These are phyloP conservation scores for Thelephora ganbajun DNA, from an alignment of 768 basidiomycete species.

Conservation along the genomic window DNA sequence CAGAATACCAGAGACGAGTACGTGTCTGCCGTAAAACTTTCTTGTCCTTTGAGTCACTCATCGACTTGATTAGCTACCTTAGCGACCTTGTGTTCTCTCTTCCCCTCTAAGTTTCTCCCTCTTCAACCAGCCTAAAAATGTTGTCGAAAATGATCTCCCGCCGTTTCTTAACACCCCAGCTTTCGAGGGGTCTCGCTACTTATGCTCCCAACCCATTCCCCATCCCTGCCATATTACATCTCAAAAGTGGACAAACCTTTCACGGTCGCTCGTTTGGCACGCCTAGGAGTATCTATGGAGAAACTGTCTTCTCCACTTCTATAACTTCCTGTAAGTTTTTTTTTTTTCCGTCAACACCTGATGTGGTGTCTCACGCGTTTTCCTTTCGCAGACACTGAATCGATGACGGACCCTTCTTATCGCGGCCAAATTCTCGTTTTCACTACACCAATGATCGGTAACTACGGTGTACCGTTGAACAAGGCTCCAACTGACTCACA, in stretches of 20 bases:
- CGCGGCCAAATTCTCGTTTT: slow-evolving; percentile 97
- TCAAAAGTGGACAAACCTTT: slow-evolving; percentile 92
- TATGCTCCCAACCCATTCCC: slow-evolving; percentile 26
- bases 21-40: slow-evolving; percentile 13
- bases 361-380: background rate
- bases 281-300: slow-evolving; percentile 77
- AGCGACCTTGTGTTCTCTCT: slow-evolving; percentile 86
- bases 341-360: background rate
- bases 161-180: slow-evolving; percentile 32
- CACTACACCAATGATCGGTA: slow-evolving; percentile 95
- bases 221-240: slow-evolving; percentile 74
- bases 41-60: slow-evolving; percentile 13
- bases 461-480: slow-evolving; percentile 92
- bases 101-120: slow-evolving; percentile 4
- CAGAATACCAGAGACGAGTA: slow-evolving; percentile 85
- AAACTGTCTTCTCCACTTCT: slow-evolving; percentile 97
- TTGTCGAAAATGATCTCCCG: slow-evolving; percentile 42
- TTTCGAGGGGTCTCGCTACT: slow-evolving; percentile 54
- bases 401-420: slow-evolving; percentile 99
- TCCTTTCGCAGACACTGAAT: slow-evolving; percentile 77
- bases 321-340: slow-evolving; percentile 82
- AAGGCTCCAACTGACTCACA: slow-evolving; percentile 51
- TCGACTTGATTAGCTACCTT: slow-evolving; percentile 46
- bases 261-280: slow-evolving; percentile 82
- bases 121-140: slow-evolving; percentile 20